phyloP scores from a whole-genome alignment of 2,329 filamentous ascomycete genomes.

The Colletotrichum horii region DNA sequence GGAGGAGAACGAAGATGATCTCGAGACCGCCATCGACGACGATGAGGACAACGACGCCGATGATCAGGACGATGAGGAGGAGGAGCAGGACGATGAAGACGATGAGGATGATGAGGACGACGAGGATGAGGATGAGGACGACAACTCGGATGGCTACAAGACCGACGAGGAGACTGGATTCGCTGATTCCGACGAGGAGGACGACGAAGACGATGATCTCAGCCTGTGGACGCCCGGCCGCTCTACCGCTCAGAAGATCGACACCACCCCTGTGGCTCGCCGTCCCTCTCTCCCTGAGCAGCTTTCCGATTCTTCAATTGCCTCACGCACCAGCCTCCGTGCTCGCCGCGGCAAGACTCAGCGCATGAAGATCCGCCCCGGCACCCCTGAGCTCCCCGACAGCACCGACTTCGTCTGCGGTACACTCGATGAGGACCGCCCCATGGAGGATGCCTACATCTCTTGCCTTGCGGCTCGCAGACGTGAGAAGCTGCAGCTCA shows the following conservation, averaged over 20 bases:
- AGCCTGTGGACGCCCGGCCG: conserved; percentile 60
- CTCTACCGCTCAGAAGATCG: conserved; percentile 42
- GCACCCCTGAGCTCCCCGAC: conserved; percentile 86
- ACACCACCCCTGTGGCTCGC: conserved; percentile 39
- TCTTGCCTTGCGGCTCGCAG: conserved; percentile 83
- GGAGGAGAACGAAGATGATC: conserved; percentile 67
- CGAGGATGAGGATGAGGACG: conserved; percentile 58
- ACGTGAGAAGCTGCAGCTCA: conserved; percentile 78
- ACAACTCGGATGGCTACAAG: conserved; percentile 71
- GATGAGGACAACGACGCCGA: conserved; percentile 42
- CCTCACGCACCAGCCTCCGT: conserved; percentile 44
- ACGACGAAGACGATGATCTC: conserved; percentile 70
- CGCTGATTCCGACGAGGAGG: conserved; percentile 72
- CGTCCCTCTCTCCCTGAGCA: conserved; percentile 47
- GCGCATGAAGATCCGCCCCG: conserved; percentile 64
- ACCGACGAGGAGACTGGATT: conserved; percentile 75
- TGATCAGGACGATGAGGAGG: conserved; percentile 54
- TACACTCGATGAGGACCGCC: conserved; percentile 92
- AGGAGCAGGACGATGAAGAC: conserved; percentile 59
- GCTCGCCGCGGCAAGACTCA: conserved; percentile 35
- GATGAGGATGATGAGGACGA: conserved; percentile 55
- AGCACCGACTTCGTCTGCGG: conserved; percentile 99
- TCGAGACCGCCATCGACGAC: conserved; percentile 45
- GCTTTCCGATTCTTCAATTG: conserved; percentile 67
- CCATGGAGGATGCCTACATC: conserved; percentile 92